These are phyloP conservation scores for Flaveria trinervia DNA, from an alignment of 129 eudicot genomes.

Conservation along the genomic window DNA sequence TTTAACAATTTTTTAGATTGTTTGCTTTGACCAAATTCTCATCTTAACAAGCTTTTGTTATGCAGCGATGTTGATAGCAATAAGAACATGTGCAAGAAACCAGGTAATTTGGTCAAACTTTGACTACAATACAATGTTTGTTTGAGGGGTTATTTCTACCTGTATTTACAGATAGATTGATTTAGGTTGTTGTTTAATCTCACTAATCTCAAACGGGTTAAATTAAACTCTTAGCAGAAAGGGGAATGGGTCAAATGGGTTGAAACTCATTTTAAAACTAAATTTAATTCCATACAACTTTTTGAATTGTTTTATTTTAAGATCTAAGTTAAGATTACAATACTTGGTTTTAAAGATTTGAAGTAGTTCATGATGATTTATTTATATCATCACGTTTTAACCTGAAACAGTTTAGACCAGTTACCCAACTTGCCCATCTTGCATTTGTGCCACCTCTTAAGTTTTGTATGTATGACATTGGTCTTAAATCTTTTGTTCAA, in stretches of 20 bases:
- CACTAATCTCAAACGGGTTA: background rate
- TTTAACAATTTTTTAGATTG: too few species aligned
- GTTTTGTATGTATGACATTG: background rate
- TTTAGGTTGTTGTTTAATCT: background rate
- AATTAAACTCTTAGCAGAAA: background rate
- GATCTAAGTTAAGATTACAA: background rate
- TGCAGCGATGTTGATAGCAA: slow-evolving; percentile 39
- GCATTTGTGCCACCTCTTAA: background rate
- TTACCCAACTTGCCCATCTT: background rate
- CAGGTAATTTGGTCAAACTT: slow-evolving; percentile 31
- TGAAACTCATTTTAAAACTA: background rate
- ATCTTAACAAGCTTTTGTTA: slow-evolving; percentile 21
- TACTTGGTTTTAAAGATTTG: background rate
- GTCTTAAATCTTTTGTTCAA: background rate
- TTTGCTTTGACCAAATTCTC: background rate
- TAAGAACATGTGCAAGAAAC: slow-evolving; percentile 22
- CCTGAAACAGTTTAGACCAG: background rate
- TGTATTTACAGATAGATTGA: background rate
- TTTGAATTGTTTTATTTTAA: background rate
- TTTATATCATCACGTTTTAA: background rate
- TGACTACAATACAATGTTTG: background rate
- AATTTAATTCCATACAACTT: background rate
- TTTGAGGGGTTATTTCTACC: background rate
- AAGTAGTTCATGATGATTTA: background rate
- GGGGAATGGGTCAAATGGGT: background rate